These are phyloP conservation scores for Cephalotrichum gorgonifer DNA, from an alignment of 2,329 filamentous ascomycete genomes.

Conservation along the genomic window DNA sequence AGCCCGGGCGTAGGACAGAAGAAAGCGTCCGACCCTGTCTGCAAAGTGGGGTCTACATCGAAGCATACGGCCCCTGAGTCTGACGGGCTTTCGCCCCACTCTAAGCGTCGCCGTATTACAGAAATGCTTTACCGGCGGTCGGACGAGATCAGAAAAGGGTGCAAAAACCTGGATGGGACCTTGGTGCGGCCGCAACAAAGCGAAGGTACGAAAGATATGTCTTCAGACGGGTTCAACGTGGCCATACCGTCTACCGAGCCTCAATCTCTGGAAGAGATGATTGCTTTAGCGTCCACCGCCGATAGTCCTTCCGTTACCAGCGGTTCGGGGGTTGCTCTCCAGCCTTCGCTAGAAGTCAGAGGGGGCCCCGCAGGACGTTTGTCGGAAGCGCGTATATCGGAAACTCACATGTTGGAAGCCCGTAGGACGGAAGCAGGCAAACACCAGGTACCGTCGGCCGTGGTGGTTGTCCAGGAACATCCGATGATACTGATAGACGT, in stretches of 20 bases:
- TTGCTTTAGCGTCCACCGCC: neutral
- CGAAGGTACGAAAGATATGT: neutral
- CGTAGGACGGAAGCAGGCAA: neutral
- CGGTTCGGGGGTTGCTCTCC: neutral
- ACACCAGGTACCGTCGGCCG: neutral
- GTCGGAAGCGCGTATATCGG: neutral
- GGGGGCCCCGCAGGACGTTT: neutral
- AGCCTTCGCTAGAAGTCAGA: neutral
- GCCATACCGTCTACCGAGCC: neutral
- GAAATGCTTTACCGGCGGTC: neutral
- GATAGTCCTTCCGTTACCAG: neutral
- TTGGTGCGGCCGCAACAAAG: neutral
- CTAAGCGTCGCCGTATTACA: neutral
- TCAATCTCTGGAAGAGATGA: neutral
- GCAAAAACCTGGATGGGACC: neutral
- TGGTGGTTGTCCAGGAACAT: neutral
- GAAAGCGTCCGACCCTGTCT: neutral
- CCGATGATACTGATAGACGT: neutral
- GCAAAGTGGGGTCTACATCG: neutral
- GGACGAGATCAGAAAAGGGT: neutral
- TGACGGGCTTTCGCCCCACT: neutral
- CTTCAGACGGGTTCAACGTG: neutral
- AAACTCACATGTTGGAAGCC: neutral
- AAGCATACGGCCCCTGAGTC: neutral
- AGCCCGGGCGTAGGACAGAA: neutral